Conservation (phyloP, 208 protist species). For the Trypanosoma boissoni region DNA sequence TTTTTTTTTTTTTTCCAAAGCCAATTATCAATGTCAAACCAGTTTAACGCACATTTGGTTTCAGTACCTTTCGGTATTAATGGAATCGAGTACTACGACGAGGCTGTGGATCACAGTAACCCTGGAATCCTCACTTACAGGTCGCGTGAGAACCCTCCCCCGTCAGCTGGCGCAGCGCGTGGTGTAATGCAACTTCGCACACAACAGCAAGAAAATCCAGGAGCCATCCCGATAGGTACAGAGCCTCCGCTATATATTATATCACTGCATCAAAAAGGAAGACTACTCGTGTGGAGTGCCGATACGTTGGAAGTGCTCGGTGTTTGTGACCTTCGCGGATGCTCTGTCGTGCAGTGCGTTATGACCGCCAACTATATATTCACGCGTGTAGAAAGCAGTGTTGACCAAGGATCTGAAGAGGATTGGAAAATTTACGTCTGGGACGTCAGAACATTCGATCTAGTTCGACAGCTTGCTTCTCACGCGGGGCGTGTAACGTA, state of each 20-base stretch:
- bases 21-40: not conserved
- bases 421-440: constrained; percentile 70
- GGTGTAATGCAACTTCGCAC: constrained; percentile 28
- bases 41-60: constrained; percentile 43
- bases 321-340: constrained; percentile 37
- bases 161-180: constrained; percentile 13
- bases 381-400: constrained; percentile 50
- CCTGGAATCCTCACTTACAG: not conserved
- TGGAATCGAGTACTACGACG: constrained; percentile 40
- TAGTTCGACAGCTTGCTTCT: constrained; percentile 36
- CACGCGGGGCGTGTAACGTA: constrained; percentile 64
- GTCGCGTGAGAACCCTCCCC: not conserved
- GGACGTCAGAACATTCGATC: constrained; percentile 40
- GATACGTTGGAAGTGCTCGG: constrained; percentile 36
- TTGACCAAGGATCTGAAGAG: constrained; percentile 34
- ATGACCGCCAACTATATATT: constrained; percentile 41
- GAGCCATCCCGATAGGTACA: not conserved
- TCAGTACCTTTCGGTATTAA: constrained; percentile 64
- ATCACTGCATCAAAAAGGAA: constrained; percentile 62
- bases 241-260: constrained; percentile 28
- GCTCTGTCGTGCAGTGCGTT: constrained; percentile 59
- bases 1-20: not conserved
- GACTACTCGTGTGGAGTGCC: constrained; percentile 68
- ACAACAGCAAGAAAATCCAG: too few relatives aligned
- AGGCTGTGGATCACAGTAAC: not conserved